Conservation (phyloP, 257 asterid genomes). For the Ajuga chamaepitys region DNA sequence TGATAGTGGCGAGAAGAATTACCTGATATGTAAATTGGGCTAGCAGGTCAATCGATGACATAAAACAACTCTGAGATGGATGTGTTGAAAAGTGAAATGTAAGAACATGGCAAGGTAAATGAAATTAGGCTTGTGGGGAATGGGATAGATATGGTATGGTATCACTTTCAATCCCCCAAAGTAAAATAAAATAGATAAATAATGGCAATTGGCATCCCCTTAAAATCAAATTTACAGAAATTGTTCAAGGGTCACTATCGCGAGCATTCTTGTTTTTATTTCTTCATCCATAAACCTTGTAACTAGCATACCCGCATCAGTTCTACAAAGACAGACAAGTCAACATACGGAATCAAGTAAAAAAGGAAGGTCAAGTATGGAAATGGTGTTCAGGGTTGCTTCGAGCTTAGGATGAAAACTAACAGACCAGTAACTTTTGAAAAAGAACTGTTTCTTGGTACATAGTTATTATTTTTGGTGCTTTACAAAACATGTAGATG, state of each 20-base stretch:
- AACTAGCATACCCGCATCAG: not conserved
- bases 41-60: slow-evolving; percentile 47
- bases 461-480: too few relatives aligned
- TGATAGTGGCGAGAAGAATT: not conserved
- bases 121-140: not conserved
- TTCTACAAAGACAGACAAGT: not conserved
- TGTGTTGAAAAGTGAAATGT: slow-evolving; percentile 26
- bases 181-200: too few relatives aligned
- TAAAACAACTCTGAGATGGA: slow-evolving; percentile 51
- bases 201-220: too few relatives aligned
- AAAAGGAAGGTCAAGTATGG: too few relatives aligned
- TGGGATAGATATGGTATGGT: too few relatives aligned
- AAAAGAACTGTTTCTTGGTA: not conserved
- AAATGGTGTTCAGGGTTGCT: not conserved
- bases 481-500: too few relatives aligned
- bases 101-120: not conserved
- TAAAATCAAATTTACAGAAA: too few relatives aligned
- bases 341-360: not conserved
- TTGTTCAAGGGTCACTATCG: too few relatives aligned
- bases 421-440: not conserved
- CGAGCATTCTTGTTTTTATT: too few relatives aligned
- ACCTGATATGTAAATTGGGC: slow-evolving; percentile 48
- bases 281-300: too few relatives aligned
- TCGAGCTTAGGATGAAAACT: not conserved
- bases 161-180: too few relatives aligned